phyloP scores from a whole-genome alignment of 2,329 filamentous ascomycete species.

The Helminthosporium solani region DNA sequence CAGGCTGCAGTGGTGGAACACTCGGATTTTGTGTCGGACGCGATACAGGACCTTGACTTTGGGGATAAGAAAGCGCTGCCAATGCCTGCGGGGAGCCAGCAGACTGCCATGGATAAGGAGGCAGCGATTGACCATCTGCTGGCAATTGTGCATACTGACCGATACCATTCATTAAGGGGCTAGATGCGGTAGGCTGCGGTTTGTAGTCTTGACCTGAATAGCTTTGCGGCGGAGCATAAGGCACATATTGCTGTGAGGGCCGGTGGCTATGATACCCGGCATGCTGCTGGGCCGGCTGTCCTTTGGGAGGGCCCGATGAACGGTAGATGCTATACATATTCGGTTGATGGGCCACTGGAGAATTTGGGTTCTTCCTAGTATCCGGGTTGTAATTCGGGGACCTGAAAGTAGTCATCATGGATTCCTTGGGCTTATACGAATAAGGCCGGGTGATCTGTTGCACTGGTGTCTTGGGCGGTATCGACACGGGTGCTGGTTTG shows the following conservation, averaged over 20 bases:
- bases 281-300: slow-evolving; percentile 17
- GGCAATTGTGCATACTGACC: slow-evolving; percentile 30
- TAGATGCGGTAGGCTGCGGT: slow-evolving; percentile 21
- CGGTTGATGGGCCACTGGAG: slow-evolving; percentile 41
- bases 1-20: slow-evolving; percentile 23
- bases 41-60: slow-evolving; percentile 14
- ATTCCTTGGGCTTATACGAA: slow-evolving; percentile 37
- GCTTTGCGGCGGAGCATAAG: slow-evolving; percentile 30
- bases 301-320: slow-evolving; percentile 25
- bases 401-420: slow-evolving; percentile 24
- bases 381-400: slow-evolving; percentile 36
- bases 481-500: slow-evolving; percentile 46
- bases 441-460: slow-evolving; percentile 34
- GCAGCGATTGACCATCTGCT: slow-evolving; percentile 19
- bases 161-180: slow-evolving; percentile 22
- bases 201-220: slow-evolving; percentile 26
- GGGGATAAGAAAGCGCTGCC: slow-evolving; percentile 24
- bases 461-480: slow-evolving; percentile 36
- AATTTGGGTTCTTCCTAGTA: slow-evolving; percentile 39
- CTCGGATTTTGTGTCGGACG: slow-evolving; percentile 15
- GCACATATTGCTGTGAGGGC: slow-evolving; percentile 26
- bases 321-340: slow-evolving; percentile 37
- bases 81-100: slow-evolving; percentile 16
- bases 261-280: slow-evolving; percentile 23
- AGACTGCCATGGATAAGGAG: slow-evolving; percentile 28